A percentile compares a stretch with the other conserved stretches of the same genome.
Evolutionary conservation across 2,329 filamentous ascomycete species (phyloP).

Genomic region (Sclerotinia subarctica): DNA sequence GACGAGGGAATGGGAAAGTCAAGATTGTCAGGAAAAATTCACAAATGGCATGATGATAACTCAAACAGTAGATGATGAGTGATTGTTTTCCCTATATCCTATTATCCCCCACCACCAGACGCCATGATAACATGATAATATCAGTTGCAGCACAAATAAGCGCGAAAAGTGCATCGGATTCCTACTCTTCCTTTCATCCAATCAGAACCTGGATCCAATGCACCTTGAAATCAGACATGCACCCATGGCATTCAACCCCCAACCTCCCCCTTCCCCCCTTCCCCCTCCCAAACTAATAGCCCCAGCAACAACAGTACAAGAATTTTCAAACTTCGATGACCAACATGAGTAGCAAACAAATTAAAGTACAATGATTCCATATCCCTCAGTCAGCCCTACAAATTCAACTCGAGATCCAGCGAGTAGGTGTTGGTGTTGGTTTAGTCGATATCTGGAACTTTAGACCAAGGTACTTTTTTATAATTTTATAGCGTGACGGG

Average conservation of each 20-base stretch:
- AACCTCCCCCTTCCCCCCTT: not conserved
- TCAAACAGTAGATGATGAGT: not conserved
- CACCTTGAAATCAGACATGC: conserved; percentile 18
- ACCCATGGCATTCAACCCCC: conserved; percentile 11
- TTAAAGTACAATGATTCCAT: conserved; percentile 20
- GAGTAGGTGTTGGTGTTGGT: conserved; percentile 4
- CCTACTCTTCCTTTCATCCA: conserved; percentile 14
- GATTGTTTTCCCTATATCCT: conserved; percentile 21
- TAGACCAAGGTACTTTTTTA: conserved; percentile 14
- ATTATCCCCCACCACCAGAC: conserved; percentile 18
- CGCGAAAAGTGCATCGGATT: conserved; percentile 10
- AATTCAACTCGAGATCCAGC: conserved; percentile 19
- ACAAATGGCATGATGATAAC: not conserved
- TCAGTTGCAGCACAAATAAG: conserved; percentile 19
- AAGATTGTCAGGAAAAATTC: not conserved
- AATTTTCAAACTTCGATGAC: conserved; percentile 12
- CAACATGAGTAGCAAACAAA: conserved; percentile 13
- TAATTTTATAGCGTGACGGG: conserved; percentile 21
- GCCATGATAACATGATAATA: conserved; percentile 20
- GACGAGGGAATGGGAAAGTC: not conserved
- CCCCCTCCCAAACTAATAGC: not conserved
- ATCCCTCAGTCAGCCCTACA: conserved; percentile 10
- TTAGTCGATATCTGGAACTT: conserved; percentile 10
- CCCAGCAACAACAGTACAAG: conserved; percentile 19
- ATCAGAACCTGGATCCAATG: conserved; percentile 1